phyloP scores from a whole-genome alignment of 805 yeast species.

The Cyberlindnera bimundalis region DNA sequence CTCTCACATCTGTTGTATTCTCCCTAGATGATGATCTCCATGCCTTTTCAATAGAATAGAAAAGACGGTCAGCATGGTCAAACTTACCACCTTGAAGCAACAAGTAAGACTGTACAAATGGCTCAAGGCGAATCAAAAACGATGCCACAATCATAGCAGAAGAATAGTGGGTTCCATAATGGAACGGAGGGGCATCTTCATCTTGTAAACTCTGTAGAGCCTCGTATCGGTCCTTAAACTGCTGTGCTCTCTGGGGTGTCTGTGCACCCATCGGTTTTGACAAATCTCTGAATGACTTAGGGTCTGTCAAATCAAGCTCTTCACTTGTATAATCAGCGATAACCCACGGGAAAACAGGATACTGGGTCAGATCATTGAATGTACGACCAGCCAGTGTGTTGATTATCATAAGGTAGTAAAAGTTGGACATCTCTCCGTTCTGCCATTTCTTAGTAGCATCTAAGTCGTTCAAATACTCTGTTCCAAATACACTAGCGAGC shows the following conservation, averaged over 20 bases:
- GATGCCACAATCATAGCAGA: constrained; percentile 92
- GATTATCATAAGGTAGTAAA: constrained; percentile 72
- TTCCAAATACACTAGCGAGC: constrained; percentile 43
- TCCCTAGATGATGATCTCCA: constrained; percentile 81
- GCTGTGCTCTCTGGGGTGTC: constrained; percentile 49
- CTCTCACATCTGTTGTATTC: constrained; percentile 84
- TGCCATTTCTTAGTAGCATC: constrained; percentile 70
- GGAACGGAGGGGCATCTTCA: constrained; percentile 67
- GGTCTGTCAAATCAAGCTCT: constrained; percentile 59
- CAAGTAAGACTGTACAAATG: constrained; percentile 76
- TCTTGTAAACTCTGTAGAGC: constrained; percentile 64
- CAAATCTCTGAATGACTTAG: constrained; percentile 65
- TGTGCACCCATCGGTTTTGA: constrained; percentile 95
- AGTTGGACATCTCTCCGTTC: constrained; percentile 75
- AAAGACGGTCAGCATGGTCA: constrained; percentile 84
- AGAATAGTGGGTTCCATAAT: constrained; percentile 90
- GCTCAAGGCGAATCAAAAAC: constrained; percentile 69
- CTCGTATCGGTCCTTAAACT: constrained; percentile 68
- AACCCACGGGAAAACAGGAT: constrained; percentile 92
- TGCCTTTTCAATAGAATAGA: constrained; percentile 68
- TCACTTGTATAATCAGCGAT: constrained; percentile 77
- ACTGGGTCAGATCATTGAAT: constrained; percentile 83
- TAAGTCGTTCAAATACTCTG: constrained; percentile 33
- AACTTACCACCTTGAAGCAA: constrained; percentile 83
- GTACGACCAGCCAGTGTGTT: constrained; percentile 88